Evolutionary conservation across 345 rosid genomes (phyloP), one percentile per base, ranked within the genome.

Genomic region (Salix viminalis): DNA sequence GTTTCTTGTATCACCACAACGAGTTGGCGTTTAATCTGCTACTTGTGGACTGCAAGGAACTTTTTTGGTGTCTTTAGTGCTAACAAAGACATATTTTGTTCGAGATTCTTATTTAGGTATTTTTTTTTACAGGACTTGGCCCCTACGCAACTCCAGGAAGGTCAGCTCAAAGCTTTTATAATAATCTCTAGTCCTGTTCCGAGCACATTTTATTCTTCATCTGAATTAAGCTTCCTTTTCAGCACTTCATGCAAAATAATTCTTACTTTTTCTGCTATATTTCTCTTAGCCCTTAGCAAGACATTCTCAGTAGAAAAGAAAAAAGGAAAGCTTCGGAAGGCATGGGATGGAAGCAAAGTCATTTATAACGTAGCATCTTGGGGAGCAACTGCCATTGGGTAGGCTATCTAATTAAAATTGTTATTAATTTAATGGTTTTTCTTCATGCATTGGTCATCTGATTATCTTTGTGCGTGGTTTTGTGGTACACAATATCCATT

Each of bases 271-370:
- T 15, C 36, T 26, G 12, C 58, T 54, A 73, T 67, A 70, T 81
- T 69, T 73, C 12, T 71, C 73, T 82, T 82, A 96, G 98, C 97
- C 67, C 94, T 96, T 66, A 81, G 94, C 88, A 96, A 89, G 84
- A 92, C 93, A 80, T 93, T 96, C 79, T 91, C 97, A 10, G 85
- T 88, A 19, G 93, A 90, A 81, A 93, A 87, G 88, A 89, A 89
- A 58, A 90, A 90, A 77, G 97, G 99, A 74, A 96, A 90, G 86
- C 96, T 96, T 79, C 93, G 90, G n/a, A 93, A 87, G 88, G 99
- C 97, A n/a, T 96, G 97, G 99, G 98, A 96, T 39, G 99, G 99
- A 80, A 93, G 99, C 86, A 93, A 92, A 85, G 94, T 96, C 73
- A 70, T 91, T 52, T 96, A 96, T 82, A 93, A 96, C 24, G 92